phyloP scores from a whole-genome alignment of 345 rosid genomes.

The Salix dunnii region DNA sequence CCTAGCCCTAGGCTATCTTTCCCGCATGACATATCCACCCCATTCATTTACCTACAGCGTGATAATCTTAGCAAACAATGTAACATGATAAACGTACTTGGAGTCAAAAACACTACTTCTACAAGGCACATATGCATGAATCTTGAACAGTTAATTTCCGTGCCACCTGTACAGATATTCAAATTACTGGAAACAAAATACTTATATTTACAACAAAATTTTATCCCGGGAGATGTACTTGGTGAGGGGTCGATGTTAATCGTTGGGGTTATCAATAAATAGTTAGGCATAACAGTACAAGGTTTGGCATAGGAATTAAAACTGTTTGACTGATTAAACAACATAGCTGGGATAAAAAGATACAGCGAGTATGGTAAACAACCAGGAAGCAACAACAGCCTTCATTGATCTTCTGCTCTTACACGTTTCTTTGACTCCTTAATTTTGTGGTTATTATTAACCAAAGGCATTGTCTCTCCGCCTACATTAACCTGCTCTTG shows the following conservation, averaged over 20 bases:
- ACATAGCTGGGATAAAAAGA: neutral
- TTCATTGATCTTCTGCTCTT: constrained; percentile 22
- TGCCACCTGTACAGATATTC: neutral
- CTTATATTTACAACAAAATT: neutral
- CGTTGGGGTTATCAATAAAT: neutral
- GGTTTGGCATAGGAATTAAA: neutral
- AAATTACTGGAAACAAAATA: neutral
- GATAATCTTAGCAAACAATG: neutral
- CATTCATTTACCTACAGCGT: neutral
- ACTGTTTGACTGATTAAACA: neutral
- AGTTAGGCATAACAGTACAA: neutral
- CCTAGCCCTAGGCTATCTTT: neutral
- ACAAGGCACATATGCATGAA: neutral
- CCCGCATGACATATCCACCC: neutral
- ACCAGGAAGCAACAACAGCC: neutral
- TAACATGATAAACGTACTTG: neutral
- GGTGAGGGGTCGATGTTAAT: neutral
- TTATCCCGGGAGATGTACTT: neutral
- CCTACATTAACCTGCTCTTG: constrained; percentile 16
- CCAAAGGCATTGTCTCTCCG: constrained; percentile 9
- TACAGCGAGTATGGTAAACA: neutral
- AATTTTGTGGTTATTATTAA: constrained; percentile 3
- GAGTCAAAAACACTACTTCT: neutral
- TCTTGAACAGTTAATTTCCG: neutral
- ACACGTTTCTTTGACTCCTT: constrained; percentile 42